Evolutionary conservation across 1,284 basidiomycete species (phyloP), one percentile per base, ranked within the genome.

Genomic region (Fomitiporia mediterranea): DNA sequence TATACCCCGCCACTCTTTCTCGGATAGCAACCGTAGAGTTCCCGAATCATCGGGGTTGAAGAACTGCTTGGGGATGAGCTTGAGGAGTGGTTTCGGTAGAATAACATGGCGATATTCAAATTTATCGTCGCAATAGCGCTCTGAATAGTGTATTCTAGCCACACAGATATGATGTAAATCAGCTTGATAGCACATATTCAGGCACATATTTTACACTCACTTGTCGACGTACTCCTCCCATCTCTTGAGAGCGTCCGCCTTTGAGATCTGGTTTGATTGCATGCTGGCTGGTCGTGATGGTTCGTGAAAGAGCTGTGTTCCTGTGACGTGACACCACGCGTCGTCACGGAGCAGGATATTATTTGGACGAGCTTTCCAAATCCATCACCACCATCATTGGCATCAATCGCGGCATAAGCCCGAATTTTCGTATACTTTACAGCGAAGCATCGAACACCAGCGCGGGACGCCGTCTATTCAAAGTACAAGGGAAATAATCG

Each of bases 81-180:
- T 91, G 68, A 89, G 78, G 64, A 95, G 83, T 54, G 88, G 89
- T 68, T 94, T 94, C 13, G 93, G 93, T 30, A 95, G 75, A 62
- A 92, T 94, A 62, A 96, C 93, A 71, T 95, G 93, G 61, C 93
- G 88, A 70, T 97, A 97, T 75, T 92, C 89, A 68, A 80, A 91
- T 63, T 80, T 71, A 67, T 91, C 89, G 67, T 92, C 89, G 11
- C 86, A 80, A 69, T 92, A 92, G 61, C 87, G 83, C 68, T 91
- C 88, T 59, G 89, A 91, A 68, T 91, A 91, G 66, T 89, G 84
- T 64, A 91, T 91, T 69, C 88, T 91, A n/a, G n/a, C n/a, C n/a
- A 59, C 51, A 51, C n/a, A 38, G 39, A 19, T 21, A 35, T 38
- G 7, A 51, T 38, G 27, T 28, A 4, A 42, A 5, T 17, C 39